Evolutionary conservation across 2,329 filamentous ascomycete genomes (phyloP), one percentile per base, ranked within the genome.

Genomic region (Penicillium sp.): DNA sequence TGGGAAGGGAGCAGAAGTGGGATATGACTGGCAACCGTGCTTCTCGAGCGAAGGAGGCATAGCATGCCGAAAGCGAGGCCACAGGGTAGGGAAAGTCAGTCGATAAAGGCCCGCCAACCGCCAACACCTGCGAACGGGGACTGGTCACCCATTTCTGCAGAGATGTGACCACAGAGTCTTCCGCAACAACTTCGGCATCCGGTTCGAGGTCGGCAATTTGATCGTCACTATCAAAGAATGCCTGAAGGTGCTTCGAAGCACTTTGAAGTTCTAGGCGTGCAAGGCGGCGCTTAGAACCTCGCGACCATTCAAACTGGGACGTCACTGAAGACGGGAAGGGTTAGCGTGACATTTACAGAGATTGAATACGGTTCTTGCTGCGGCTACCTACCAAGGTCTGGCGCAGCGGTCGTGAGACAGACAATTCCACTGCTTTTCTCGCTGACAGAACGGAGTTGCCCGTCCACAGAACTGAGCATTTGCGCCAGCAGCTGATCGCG

Each of bases 91-190:
- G 48, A 9, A 50, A 51, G 3, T 37, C 47, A 3, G 54, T 55
- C n/a, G 53, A 44, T n/a, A 50, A 51, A 17, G 52, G 50, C 7
- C 60, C 58, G 11, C 58, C 58, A 13, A 68, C 51, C 14, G 57
- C 58, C 2, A 67, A 45, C 9, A 61, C 55, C 26, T 64, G 60
- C 4, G 64, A 65, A 20, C 57, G 50, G 2, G 57, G 45, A 20
- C 53, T 58, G n/a, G 48, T 59, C 2, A 55, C 54, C 64, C 64
- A 68, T 42, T 64, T 56, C 8, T 57, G 53, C n/a, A 68, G 49
- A 6, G 58, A 57, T 3, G 45, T 41, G 8, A 64, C 43, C 7
- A 61, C 45, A 34, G 45, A 51, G 32, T 50, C 43, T 37, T 64
- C 58, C 9, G 56, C 47, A 11, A 55, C 33, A 9, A 64, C 45